Evolutionary conservation across 306 rosid genomes (phyloP).

Genomic region (Clitoria ternatea): DNA sequence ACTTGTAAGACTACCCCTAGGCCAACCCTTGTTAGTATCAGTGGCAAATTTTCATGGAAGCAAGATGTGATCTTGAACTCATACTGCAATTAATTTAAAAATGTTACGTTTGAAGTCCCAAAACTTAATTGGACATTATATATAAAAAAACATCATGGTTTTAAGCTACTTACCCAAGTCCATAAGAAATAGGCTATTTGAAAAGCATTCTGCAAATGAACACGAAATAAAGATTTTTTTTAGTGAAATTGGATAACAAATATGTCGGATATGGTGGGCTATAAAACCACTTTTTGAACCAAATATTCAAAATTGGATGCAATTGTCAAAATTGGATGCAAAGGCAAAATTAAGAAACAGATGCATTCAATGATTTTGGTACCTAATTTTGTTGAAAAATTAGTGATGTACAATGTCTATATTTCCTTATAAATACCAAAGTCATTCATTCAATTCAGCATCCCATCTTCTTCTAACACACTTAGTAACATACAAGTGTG

Average conservation of each 20-base stretch:
- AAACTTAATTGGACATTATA: neutral
- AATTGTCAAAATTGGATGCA: no score
- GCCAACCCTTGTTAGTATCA: constrained; percentile 36
- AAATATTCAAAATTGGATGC: no score
- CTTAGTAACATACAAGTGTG: no score
- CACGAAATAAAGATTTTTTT: neutral
- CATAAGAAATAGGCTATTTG: constrained; percentile 59
- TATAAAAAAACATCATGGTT: neutral
- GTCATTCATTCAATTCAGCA: no score
- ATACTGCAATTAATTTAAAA: constrained; percentile 32
- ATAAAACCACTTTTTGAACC: no score
- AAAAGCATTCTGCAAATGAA: constrained; percentile 54
- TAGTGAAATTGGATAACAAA: neutral
- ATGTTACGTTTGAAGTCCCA: neutral
- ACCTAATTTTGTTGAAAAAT: no score
- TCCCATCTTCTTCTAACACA: no score
- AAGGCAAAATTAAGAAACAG: no score
- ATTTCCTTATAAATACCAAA: no score
- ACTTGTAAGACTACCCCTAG: constrained; percentile 55
- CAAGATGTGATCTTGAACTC: constrained; percentile 53
- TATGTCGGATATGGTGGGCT: no score
- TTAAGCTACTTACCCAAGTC: constrained; percentile 35
- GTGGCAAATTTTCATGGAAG: constrained; percentile 53
- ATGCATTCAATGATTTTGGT: no score
- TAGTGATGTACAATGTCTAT: no score